Conservation (phyloP, 345 rosid genomes). For the Clarkia xantiana region DNA sequence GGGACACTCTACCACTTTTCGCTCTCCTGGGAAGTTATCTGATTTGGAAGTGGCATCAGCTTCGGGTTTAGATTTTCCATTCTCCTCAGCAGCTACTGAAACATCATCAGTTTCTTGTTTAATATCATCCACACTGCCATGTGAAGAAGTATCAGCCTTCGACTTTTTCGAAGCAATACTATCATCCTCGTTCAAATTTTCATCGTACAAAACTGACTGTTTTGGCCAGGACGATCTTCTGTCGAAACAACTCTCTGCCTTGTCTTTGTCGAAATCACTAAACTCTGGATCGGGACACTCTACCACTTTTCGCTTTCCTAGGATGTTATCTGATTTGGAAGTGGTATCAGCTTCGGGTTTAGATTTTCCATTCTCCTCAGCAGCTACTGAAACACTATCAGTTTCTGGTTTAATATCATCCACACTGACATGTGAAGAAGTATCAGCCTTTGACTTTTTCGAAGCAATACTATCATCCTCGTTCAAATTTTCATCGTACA, state of each 20-base stretch:
- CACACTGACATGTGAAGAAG: conserved; percentile 7
- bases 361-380: conserved; percentile 13
- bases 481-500: conserved; percentile 17
- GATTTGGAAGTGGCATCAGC: conserved; percentile 8
- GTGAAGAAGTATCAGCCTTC: conserved; percentile 12
- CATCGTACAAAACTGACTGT: conserved; percentile 22
- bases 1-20: conserved; percentile 21
- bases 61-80: conserved; percentile 7
- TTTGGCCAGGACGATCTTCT: conserved; percentile 43
- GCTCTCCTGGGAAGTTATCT: background rate
- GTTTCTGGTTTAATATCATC: conserved; percentile 6
- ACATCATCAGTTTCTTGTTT: conserved; percentile 1
- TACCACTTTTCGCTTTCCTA: conserved; percentile 2
- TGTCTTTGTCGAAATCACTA: conserved; percentile 39
- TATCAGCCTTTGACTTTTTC: conserved; percentile 22
- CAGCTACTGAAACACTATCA: conserved; percentile 7
- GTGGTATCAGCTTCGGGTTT: no score
- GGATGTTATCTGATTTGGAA: conserved; percentile 1
- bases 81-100: conserved; percentile 13
- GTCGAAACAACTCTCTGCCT: no score
- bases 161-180: conserved; percentile 21
- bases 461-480: conserved; percentile 9
- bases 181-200: conserved; percentile 10
- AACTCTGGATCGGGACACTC: conserved; percentile 63
- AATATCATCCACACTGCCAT: conserved; percentile 9